phyloP scores from a whole-genome alignment of 1,139 yeast genomes.

The Candida anutae region DNA sequence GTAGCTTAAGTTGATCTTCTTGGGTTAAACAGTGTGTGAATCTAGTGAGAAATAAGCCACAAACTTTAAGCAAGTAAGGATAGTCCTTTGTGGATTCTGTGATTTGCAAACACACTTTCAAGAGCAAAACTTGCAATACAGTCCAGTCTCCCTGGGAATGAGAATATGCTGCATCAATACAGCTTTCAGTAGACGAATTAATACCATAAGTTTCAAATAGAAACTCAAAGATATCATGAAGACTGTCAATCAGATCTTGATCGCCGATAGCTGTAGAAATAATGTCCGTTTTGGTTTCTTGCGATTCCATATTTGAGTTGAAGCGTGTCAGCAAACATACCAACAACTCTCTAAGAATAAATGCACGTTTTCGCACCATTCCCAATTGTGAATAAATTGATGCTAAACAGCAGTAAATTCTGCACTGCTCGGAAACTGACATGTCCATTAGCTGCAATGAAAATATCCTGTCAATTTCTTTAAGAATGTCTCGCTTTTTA shows the following conservation, averaged over 20 bases:
- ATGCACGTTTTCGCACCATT: slow-evolving; percentile 59
- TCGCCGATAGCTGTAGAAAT: neutral
- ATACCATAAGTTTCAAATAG: slow-evolving; percentile 39
- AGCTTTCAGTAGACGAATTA: slow-evolving; percentile 19
- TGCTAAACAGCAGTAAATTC: slow-evolving; percentile 61
- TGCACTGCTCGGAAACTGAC: slow-evolving; percentile 45
- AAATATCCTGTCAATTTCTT: slow-evolving; percentile 40
- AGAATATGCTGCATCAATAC: slow-evolving; percentile 14
- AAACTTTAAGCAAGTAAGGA: slow-evolving; percentile 37
- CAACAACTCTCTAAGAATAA: slow-evolving; percentile 57
- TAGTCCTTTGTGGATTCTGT: slow-evolving; percentile 46
- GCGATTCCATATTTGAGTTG: neutral
- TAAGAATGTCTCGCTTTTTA: slow-evolving; percentile 37
- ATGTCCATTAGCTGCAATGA: slow-evolving; percentile 34
- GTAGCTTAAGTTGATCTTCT: slow-evolving; percentile 28
- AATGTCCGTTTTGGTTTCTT: slow-evolving; percentile 1
- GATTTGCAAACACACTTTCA: slow-evolving; percentile 47
- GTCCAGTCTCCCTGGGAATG: slow-evolving; percentile 40
- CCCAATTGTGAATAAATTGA: slow-evolving; percentile 56
- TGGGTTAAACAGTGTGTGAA: slow-evolving; percentile 40
- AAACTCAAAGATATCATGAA: slow-evolving; percentile 27
- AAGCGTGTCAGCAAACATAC: slow-evolving; percentile 42
- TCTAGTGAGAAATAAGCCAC: slow-evolving; percentile 47
- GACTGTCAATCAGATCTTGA: slow-evolving; percentile 6
- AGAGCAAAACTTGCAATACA: slow-evolving; percentile 47